A percentile compares a stretch with the other conserved stretches of the same genome.
These are phyloP conservation scores for Neotropicomus parvogracilis DNA, from an alignment of 1,284 basidiomycete genomes.

Conservation along the genomic window DNA sequence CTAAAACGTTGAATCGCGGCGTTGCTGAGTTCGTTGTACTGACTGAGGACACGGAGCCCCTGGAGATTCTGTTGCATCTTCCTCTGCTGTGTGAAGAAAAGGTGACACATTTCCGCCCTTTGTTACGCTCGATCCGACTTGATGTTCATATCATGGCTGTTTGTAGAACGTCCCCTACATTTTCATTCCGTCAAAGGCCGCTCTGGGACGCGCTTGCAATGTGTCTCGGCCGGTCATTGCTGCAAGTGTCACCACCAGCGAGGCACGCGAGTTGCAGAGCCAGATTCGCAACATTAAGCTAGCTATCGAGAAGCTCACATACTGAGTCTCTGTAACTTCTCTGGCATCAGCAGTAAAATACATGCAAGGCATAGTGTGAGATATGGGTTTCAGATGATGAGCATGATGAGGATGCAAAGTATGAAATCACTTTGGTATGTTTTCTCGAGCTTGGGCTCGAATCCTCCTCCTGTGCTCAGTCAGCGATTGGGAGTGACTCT, in stretches of 20 bases:
- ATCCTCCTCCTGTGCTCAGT: slow-evolving; percentile 58
- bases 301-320: slow-evolving; percentile 73
- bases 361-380: slow-evolving; percentile 11
- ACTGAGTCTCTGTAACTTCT: slow-evolving; percentile 16
- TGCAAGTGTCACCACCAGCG: slow-evolving; percentile 93
- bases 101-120: slow-evolving; percentile 39
- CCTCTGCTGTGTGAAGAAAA: slow-evolving; percentile 99
- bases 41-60: slow-evolving; percentile 95
- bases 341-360: slow-evolving; percentile 14
- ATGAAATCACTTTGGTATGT: slow-evolving; percentile 66
- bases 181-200: slow-evolving; percentile 92
- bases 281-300: slow-evolving; percentile 91
- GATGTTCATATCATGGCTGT: not conserved
- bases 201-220: slow-evolving; percentile 93
- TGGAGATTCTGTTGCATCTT: slow-evolving; percentile 97
- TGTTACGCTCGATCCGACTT: not conserved
- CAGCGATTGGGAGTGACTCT: slow-evolving; percentile 5
- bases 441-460: slow-evolving; percentile 79
- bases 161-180: slow-evolving; percentile 91
- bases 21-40: slow-evolving; percentile 98
- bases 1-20: slow-evolving; percentile 98
- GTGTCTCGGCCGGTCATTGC: slow-evolving; percentile 96
- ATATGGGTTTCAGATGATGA: slow-evolving; percentile 1
- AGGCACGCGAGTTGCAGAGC: slow-evolving; percentile 87
- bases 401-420: not conserved